phyloP scores from a whole-genome alignment of 345 rosid species.

The Litchi chinensis region DNA sequence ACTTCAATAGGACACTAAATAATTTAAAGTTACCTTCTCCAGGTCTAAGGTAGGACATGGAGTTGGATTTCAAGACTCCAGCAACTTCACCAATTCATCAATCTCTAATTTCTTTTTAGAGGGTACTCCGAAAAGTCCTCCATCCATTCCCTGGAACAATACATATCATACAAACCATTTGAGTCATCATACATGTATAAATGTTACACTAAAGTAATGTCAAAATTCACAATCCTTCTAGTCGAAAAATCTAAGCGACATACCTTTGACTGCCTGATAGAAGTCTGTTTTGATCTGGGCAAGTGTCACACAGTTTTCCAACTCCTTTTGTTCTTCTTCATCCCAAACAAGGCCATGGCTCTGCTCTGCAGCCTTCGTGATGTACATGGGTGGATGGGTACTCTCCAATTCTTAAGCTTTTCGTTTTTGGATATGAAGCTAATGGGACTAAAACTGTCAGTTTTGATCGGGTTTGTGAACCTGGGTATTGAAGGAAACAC shows the following conservation, averaged over 20 bases:
- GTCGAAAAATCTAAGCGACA: neutral
- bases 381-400: constrained; percentile 19
- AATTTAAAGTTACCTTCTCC: constrained; percentile 44
- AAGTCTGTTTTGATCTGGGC: constrained; percentile 54
- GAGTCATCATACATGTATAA: neutral
- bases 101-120: constrained; percentile 55
- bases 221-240: too few relatives aligned
- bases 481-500: constrained; percentile 18
- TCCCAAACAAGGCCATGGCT: constrained; percentile 32
- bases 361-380: constrained; percentile 39
- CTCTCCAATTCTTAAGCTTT: constrained; percentile 8
- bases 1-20: neutral
- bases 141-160: too few relatives aligned
- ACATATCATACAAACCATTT: constrained; percentile 27
- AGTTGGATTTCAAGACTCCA: constrained; percentile 83
- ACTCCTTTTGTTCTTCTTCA: constrained; percentile 1
- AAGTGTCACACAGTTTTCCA: constrained; percentile 11
- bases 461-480: constrained; percentile 17
- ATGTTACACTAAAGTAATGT: neutral
- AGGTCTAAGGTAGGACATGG: constrained; percentile 62
- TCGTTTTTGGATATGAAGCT: constrained; percentile 22
- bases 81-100: constrained; percentile 47
- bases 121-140: too few relatives aligned
- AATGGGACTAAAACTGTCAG: constrained; percentile 18
- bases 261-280: constrained; percentile 52